Base-by-base conservation (phyloP, 768 basidiomycete species). In the Cyathus striatus region DNA sequence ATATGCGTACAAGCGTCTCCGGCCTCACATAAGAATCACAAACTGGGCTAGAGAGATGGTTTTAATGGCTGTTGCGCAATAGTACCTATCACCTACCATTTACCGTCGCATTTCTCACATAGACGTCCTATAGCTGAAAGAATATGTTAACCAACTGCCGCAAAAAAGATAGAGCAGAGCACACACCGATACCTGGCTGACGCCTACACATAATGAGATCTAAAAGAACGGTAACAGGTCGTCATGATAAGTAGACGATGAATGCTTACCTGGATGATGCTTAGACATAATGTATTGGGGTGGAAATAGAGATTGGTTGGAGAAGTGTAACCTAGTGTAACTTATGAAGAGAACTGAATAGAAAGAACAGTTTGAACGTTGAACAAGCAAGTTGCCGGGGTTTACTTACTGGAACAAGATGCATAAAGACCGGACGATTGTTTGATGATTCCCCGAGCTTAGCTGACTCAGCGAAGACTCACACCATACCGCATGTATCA, bases 11-110 rank as follows among this genome's bases (percentile, higher is more conserved):
- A 50, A 98, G 77, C 18, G 95, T 98, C 68, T 95, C 94, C 55
- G 96, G 96, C 54, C 96, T 81, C 49, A 99, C 96, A 68, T 98
- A 98, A 44, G 95, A 97, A 70, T 99, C 95, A 70, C 95, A 99
- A 35, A 97, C 90, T 6, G 95, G 95, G 63, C 95, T 99, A 36
- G 22, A 17, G 41, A 41, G 25, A 34, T 17, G 23, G 34, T 32
- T 35, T 25, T 36, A 23, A 27, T 41, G 38, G 26, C 4, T 40
- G 10, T 21, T 20, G 10, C n/a, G 18, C 3, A 12, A 23, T 3
- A 14, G 21, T 6, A 10, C 33, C 18, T 3, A 10, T 10, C 6
- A 59, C 84, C 47, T 55, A 96, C 95, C 96, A 99, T 83, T 98
- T 98, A 40, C 96, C 96, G 61, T 99, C 96, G 58, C 94, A 97